Conservation (phyloP, 2,329 filamentous ascomycete genomes). For the Beauveria caledonica region DNA sequence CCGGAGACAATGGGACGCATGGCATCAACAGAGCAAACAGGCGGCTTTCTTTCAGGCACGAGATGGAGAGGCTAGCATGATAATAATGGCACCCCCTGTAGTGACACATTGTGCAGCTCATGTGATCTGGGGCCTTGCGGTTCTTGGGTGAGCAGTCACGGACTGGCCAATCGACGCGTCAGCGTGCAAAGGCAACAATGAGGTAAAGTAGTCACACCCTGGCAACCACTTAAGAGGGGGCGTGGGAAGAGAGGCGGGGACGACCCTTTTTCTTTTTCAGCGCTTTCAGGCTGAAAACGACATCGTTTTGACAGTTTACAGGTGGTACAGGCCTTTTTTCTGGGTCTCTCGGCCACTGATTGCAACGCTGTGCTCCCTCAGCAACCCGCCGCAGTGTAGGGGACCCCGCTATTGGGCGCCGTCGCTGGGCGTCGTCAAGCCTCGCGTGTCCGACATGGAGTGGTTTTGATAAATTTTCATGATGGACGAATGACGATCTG, state of each 20-base stretch:
- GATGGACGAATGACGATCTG: too few species aligned
- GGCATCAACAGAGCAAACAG: neutral
- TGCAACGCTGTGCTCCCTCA: neutral
- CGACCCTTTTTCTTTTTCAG: neutral
- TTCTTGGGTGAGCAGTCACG: neutral
- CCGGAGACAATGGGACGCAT: neutral
- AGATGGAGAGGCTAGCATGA: neutral
- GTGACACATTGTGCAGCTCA: neutral
- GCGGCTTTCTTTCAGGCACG: neutral
- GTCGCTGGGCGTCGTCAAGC: neutral
- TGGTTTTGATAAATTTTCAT: too few species aligned
- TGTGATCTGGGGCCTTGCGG: slow-evolving; percentile 3
- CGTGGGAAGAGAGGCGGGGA: neutral
- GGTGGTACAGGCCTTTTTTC: neutral
- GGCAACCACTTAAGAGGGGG: slow-evolving; percentile 4
- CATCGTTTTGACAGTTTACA: neutral
- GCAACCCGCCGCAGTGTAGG: neutral
- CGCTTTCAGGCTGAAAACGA: neutral
- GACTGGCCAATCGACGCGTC: neutral
- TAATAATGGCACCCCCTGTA: neutral
- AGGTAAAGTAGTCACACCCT: neutral
- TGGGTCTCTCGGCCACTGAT: neutral
- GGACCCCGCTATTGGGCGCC: slow-evolving; percentile 1
- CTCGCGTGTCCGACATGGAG: too few species aligned
- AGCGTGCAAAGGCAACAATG: too few species aligned